A percentile compares a stretch with the other conserved stretches of the same genome.
Evolutionary conservation across 306 rosid species (phyloP).

Genomic region (Dalbergia cultrata): DNA sequence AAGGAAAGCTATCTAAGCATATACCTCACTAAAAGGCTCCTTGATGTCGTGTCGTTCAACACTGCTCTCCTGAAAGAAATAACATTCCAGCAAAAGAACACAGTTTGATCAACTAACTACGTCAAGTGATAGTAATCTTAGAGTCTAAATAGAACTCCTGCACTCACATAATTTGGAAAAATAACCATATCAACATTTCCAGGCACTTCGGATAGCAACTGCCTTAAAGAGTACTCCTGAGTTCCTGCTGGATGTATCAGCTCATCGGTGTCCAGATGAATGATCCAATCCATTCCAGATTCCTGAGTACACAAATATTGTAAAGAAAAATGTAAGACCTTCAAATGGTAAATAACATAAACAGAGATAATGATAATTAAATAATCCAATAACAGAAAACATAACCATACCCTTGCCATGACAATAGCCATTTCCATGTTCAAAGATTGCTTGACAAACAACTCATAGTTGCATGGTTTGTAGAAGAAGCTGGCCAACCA

Average conservation of each 20-base stretch:
- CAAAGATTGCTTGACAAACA: constrained; percentile 96
- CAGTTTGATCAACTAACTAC: constrained; percentile 26
- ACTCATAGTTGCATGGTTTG: constrained; percentile 96
- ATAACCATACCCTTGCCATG: constrained; percentile 87
- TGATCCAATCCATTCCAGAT: constrained; percentile 92
- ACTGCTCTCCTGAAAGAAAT: constrained; percentile 85
- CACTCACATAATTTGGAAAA: constrained; percentile 95
- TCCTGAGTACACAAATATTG: constrained; percentile 58
- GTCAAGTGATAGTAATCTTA: constrained; percentile 22
- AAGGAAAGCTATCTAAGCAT: constrained; percentile 21
- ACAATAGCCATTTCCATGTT: constrained; percentile 99
- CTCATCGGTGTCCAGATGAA: constrained; percentile 98
- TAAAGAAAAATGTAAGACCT: constrained; percentile 26
- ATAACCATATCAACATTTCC: constrained; percentile 90
- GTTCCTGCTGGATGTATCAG: constrained; percentile 79
- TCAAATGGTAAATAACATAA: constrained; percentile 10
- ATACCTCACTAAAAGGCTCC: constrained; percentile 99
- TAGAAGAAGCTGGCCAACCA: constrained; percentile 97
- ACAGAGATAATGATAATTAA: constrained; percentile 8
- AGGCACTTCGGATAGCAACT: constrained; percentile 83
- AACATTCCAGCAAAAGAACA: constrained; percentile 42
- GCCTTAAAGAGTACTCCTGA: constrained; percentile 86
- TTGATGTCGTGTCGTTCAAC: constrained; percentile 86
- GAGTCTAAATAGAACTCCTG: constrained; percentile 34
- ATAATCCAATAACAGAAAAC: constrained; percentile 41